These are phyloP conservation scores for Colletotrichum gigasporum DNA, from an alignment of 2,329 filamentous ascomycete species.

Conservation along the genomic window DNA sequence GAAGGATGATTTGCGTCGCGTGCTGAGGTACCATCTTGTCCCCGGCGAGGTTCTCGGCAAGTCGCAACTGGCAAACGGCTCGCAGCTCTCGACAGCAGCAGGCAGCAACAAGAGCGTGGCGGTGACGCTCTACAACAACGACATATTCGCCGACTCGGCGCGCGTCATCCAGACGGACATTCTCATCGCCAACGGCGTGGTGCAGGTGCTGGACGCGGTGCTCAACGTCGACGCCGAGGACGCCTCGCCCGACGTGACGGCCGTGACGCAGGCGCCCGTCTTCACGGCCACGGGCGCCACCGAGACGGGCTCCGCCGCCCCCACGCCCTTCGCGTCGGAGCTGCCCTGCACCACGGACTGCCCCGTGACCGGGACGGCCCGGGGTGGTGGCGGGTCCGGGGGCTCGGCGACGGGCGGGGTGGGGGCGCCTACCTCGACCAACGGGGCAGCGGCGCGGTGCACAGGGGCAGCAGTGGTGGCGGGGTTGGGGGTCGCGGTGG, in stretches of 20 bases:
- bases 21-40: slow-evolving; percentile 31
- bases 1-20: slow-evolving; percentile 18
- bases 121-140: slow-evolving; percentile 41
- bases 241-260: slow-evolving; percentile 43
- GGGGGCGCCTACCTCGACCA: slow-evolving; percentile 12
- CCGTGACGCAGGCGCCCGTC: slow-evolving; percentile 46
- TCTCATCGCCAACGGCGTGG: slow-evolving; percentile 66
- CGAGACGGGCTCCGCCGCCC: slow-evolving; percentile 39
- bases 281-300: slow-evolving; percentile 18
- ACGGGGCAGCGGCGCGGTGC: slow-evolving; percentile 20
- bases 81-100: slow-evolving; percentile 13
- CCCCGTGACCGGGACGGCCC: slow-evolving; percentile 39
- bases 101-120: not conserved
- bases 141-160: slow-evolving; percentile 62
- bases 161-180: slow-evolving; percentile 61
- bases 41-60: slow-evolving; percentile 15
- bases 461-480: not conserved
- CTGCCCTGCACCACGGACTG: slow-evolving; percentile 54
- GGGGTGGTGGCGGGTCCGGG: not conserved
- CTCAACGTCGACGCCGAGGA: slow-evolving; percentile 45
- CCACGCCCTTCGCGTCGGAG: slow-evolving; percentile 51
- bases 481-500: slow-evolving; percentile 24
- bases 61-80: slow-evolving; percentile 3
- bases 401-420: slow-evolving; percentile 16
- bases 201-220: slow-evolving; percentile 66